A percentile compares a stretch with the other conserved stretches of the same genome.
Conservation (phyloP, 495 filamentous ascomycete species). For the Daldinia loculata region DNA sequence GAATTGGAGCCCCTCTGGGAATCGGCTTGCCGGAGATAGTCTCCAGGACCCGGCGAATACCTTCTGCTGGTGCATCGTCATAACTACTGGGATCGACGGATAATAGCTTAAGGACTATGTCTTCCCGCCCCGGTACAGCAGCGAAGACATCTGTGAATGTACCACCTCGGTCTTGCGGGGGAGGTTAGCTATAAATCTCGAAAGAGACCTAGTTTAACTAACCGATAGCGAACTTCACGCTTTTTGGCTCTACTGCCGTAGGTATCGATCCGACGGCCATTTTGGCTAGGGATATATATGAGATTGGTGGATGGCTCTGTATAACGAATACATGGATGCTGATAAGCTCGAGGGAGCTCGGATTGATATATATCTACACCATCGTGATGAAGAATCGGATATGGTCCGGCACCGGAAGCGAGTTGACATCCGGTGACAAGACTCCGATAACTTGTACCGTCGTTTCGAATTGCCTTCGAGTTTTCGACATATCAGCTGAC, state of each 20-base stretch:
- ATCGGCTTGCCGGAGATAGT: conserved; percentile 63
- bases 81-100: conserved; percentile 90
- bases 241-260: conserved; percentile 25
- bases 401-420: conserved; percentile 37
- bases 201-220: conserved; percentile 7
- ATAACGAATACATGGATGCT: conserved; percentile 15
- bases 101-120: conserved; percentile 85
- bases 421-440: conserved; percentile 17
- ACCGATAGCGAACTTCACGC: conserved; percentile 38
- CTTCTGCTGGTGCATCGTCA: conserved; percentile 87
- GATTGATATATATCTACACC: conserved; percentile 24
- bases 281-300: conserved; percentile 17
- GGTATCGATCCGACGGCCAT: conserved; percentile 30
- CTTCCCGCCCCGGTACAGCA: conserved; percentile 63
- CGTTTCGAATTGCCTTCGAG: conserved; percentile 32
- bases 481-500: conserved; percentile 23
- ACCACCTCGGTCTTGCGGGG: conserved; percentile 64
- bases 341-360: conserved; percentile 27
- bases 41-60: conserved; percentile 83
- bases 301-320: neutral
- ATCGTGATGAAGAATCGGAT: conserved; percentile 14
- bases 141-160: conserved; percentile 79
- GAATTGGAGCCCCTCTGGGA: conserved; percentile 72
- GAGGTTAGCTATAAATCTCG: conserved; percentile 17
- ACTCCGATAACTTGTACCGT: conserved; percentile 11